Evolutionary conservation across 1,284 basidiomycete genomes (phyloP).

Genomic region (Sporisorium iseilematis-ciliati): DNA sequence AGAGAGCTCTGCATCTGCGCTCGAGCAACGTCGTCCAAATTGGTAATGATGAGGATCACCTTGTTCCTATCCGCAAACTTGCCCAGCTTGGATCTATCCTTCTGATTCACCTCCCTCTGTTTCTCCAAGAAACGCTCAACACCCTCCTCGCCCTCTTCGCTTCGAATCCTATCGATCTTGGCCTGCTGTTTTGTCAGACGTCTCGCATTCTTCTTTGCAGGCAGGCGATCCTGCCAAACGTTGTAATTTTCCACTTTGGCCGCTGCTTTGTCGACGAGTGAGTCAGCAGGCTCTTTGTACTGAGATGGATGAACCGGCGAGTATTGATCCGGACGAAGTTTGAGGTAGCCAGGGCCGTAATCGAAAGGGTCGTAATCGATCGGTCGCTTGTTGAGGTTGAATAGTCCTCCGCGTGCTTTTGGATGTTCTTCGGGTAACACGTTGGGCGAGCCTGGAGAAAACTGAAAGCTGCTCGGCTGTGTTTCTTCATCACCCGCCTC

Average conservation of each 20-base stretch:
- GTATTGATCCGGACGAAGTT: constrained; percentile 10
- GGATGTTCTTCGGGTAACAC: constrained; percentile 18
- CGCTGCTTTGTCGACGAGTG: constrained; percentile 12
- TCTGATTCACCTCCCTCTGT: constrained; percentile 5
- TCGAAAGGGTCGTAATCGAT: constrained; percentile 35
- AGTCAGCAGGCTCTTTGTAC: constrained; percentile 4
- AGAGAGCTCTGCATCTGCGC: constrained; percentile 12
- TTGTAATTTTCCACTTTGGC: constrained; percentile 29
- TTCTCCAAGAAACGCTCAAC: constrained; percentile 6
- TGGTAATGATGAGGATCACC: constrained; percentile 25
- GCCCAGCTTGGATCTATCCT: constrained; percentile 2
- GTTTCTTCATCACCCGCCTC: neutral
- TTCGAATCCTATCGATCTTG: constrained; percentile 8
- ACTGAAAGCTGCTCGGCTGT: constrained; percentile 21
- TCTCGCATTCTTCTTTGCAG: constrained; percentile 23
- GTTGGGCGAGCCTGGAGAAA: constrained; percentile 23
- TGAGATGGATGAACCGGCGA: constrained; percentile 15
- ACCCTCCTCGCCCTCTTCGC: constrained; percentile 4
- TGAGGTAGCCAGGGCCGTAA: constrained; percentile 20
- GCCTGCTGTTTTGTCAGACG: constrained; percentile 7
- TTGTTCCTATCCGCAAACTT: constrained; percentile 20
- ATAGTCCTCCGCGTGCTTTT: constrained; percentile 18
- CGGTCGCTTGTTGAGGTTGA: constrained; percentile 30
- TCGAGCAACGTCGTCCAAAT: constrained; percentile 8
- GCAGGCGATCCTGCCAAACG: constrained; percentile 32